Base-by-base conservation (phyloP, 768 basidiomycete species). In the Mycena chlorophos region DNA sequence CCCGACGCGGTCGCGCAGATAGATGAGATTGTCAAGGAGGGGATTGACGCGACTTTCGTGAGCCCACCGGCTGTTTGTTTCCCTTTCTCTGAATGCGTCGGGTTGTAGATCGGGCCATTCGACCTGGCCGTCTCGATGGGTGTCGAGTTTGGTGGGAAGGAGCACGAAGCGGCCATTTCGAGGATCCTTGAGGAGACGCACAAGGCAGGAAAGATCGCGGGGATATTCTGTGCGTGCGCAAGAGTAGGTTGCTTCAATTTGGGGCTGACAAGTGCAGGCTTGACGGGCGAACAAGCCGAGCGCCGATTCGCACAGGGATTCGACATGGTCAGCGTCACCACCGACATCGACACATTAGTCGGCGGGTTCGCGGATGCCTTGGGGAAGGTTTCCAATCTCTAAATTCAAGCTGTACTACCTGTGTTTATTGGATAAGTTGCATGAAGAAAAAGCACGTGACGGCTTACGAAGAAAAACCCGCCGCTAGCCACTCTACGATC, bases 261-360 rank as follows among this genome's bases (percentile, higher is more conserved):
- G 27, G 4, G 2, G 22, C 29, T 14, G 47, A 58, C 4, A 3
- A 13, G 3, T 2, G 5, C 37, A 66, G 65, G 65, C 34, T 45
- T 68, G 40, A 68, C 54, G 3, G 67, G 63, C 4, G 67, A 68
- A 52, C 65, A 68, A 42, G 64, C 65, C 12, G 62, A 63, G 38
- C 57, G 49, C 34, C 61, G 67, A 3, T 68, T 66, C 43, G 51
- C 55, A 1, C 64, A 68, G 29, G 67, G 67, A n/a, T 68, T 68
- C 37, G 57, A 68, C 26, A 66, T 68, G 64, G 64, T 66, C 49
- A 65, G 61, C 42, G 65, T 68, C 3, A 64, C 64, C 23, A 65
- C 67, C 1, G 67, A 68, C 37, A 66, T 68, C 34, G 67, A 64
- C 46, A 64, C 64, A 26, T 52, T 68, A 2, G 29, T 26, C 43